Base-by-base conservation (phyloP, 2,329 filamentous ascomycete species). In the Cercospora sp. region DNA sequence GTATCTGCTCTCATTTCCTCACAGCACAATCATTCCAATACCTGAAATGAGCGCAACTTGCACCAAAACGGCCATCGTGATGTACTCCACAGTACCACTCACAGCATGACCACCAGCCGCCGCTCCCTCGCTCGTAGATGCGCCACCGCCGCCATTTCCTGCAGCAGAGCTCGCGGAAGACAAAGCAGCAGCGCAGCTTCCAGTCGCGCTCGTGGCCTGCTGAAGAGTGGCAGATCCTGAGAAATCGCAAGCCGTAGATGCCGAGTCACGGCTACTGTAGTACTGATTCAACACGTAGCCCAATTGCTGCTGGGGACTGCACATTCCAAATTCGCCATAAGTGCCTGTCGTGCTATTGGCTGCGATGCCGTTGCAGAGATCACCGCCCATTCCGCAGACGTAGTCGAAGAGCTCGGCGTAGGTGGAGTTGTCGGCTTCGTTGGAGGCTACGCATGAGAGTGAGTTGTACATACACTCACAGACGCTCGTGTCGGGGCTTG, bases 401-500 rank as follows among this genome's bases (percentile, higher is more conserved):
- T 83, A 88, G 78, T 83, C 84, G 80, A 98, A 98, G 73, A 95
- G 86, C 12, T 85, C 81, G 62, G 86, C 87, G 75, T 88, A 90
- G 64, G 87, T 81, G 65, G 88, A 83, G 60, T 82, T 78, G 69
- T 86, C 82, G 23, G 93, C 81, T 73, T 81, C 80, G 55, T 84
- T 80, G 57, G 86, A 83, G 66, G 92, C 87, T 28, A 86, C 85
- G 82, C 95, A 99, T 65, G 83, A 82, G 64, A 96, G 83, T 60
- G 87, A 88, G 70, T 87, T 83, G 79, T 87, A 86, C 91, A 97
- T 97, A 87, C 95, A 99, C 65, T 85, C 80, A 86, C 95, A 98
- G 57, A 96, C 88, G 39, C 87, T 77, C 36, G 87, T 77, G 82
- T 98, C 92, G 70, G 93, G 93, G 7, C 87, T 87, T 12, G 94